These are phyloP conservation scores for Ceratonia siliqua DNA, from an alignment of 306 rosid species.

Conservation along the genomic window DNA sequence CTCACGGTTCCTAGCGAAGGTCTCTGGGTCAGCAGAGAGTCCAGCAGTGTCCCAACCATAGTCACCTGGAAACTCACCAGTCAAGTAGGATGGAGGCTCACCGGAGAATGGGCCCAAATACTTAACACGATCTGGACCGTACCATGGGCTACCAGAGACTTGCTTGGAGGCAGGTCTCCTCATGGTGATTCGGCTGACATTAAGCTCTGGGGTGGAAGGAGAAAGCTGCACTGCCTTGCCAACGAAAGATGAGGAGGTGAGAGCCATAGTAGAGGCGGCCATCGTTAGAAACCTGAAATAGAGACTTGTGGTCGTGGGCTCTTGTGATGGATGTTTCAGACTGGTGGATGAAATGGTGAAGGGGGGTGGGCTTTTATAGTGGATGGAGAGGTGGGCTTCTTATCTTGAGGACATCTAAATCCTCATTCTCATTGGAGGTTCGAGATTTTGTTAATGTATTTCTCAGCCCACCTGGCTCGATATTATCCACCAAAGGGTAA, in stretches of 20 bases:
- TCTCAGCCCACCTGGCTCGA: neutral
- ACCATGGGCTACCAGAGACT: constrained; percentile 62
- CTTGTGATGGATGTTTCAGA: too few relatives aligned
- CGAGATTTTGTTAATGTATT: neutral
- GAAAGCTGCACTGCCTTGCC: constrained; percentile 53
- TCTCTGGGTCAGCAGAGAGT: constrained; percentile 70
- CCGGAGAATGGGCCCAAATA: constrained; percentile 76
- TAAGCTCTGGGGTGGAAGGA: constrained; percentile 32
- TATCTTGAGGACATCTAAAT: neutral
- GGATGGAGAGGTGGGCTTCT: neutral
- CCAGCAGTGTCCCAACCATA: constrained; percentile 78
- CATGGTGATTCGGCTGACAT: constrained; percentile 45
- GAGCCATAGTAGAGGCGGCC: constrained; percentile 69
- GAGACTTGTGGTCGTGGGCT: too few relatives aligned
- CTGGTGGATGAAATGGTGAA: neutral
- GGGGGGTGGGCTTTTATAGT: neutral
- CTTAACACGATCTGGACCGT: constrained; percentile 68
- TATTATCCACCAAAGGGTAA: neutral
- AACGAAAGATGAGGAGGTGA: constrained; percentile 58
- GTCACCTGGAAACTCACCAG: constrained; percentile 66
- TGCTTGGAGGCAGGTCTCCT: constrained; percentile 35
- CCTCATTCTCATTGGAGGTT: neutral
- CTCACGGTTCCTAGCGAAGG: constrained; percentile 60
- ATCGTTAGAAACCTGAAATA: constrained; percentile 5
- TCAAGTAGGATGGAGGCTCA: constrained; percentile 57